These are phyloP conservation scores for Penicillium bialowiezense DNA, from an alignment of 495 filamentous ascomycete species.

Conservation along the genomic window DNA sequence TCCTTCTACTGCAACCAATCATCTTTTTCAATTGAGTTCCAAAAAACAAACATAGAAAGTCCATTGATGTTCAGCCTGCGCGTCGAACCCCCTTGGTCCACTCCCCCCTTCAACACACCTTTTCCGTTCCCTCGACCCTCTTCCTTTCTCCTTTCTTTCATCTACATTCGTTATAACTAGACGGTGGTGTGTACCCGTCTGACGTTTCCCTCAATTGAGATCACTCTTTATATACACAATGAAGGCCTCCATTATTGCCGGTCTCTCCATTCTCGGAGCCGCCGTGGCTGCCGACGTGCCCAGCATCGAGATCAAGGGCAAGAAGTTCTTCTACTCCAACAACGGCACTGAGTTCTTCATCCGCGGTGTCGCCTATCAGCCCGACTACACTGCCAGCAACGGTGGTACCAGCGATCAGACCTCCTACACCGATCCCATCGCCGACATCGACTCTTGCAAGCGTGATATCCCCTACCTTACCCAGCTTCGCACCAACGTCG, in stretches of 20 bases:
- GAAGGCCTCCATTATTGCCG: constrained; percentile 48
- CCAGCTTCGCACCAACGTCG: constrained; percentile 78
- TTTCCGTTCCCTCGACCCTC: constrained; percentile 13
- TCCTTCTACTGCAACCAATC: background rate
- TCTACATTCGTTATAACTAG: constrained; percentile 3
- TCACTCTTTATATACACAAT: constrained; percentile 24
- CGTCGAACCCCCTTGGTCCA: constrained; percentile 1
- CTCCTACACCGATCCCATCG: constrained; percentile 67
- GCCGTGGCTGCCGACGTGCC: constrained; percentile 57
- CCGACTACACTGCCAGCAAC: constrained; percentile 48
- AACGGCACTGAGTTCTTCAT: constrained; percentile 86
- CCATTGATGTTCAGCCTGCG: background rate
- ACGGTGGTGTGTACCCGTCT: constrained; percentile 14
- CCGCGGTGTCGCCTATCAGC: constrained; percentile 87
- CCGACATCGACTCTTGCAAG: constrained; percentile 64
- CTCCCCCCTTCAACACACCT: constrained; percentile 3
- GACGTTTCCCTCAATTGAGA: constrained; percentile 15
- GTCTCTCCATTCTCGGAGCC: constrained; percentile 48
- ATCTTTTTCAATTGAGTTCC: background rate
- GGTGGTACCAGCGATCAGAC: constrained; percentile 23
- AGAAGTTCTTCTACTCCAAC: constrained; percentile 70
- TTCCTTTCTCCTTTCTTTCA: constrained; percentile 12
- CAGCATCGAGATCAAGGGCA: constrained; percentile 59
- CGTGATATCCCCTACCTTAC: constrained; percentile 83
- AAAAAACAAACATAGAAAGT: background rate